phyloP scores from a whole-genome alignment of 257 asterid genomes.

The Primulina huaijiensis region DNA sequence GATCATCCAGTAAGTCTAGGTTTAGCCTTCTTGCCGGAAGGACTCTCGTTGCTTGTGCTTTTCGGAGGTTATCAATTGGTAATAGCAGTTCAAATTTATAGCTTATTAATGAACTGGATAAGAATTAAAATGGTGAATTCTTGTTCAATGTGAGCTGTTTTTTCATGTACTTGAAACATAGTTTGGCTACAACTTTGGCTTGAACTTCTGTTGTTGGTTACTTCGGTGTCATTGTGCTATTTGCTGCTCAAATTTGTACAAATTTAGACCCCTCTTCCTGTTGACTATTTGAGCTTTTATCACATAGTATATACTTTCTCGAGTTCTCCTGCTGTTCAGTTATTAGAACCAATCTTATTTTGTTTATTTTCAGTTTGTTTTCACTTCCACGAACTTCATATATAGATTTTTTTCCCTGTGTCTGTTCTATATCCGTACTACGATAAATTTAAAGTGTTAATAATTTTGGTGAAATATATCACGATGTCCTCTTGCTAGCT shows the following conservation, averaged over 20 bases:
- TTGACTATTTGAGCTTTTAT: no score
- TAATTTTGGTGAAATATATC: no score
- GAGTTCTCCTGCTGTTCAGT: not conserved
- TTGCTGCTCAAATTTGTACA: constrained; percentile 11
- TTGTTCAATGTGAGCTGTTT: constrained; percentile 19
- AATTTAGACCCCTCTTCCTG: not conserved
- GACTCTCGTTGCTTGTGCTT: constrained; percentile 56
- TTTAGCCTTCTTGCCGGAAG: constrained; percentile 52
- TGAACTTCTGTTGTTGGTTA: constrained; percentile 17
- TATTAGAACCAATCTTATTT: not conserved
- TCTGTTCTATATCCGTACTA: no score
- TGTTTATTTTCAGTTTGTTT: not conserved
- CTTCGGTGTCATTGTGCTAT: constrained; percentile 2
- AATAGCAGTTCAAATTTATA: constrained; percentile 35
- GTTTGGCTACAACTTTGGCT: constrained; percentile 8
- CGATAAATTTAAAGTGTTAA: no score
- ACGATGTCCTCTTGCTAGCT: no score
- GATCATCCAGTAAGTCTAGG: constrained; percentile 42
- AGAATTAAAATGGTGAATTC: constrained; percentile 16
- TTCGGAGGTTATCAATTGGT: constrained; percentile 54
- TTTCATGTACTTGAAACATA: constrained; percentile 12
- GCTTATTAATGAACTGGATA: constrained; percentile 13
- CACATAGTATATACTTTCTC: not conserved
- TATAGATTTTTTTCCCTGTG: no score
- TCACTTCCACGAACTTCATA: no score